A percentile compares a stretch with the other conserved stretches of the same genome.
These are phyloP conservation scores for Chalciporus piperatus DNA, from an alignment of 768 basidiomycete genomes.

Conservation along the genomic window DNA sequence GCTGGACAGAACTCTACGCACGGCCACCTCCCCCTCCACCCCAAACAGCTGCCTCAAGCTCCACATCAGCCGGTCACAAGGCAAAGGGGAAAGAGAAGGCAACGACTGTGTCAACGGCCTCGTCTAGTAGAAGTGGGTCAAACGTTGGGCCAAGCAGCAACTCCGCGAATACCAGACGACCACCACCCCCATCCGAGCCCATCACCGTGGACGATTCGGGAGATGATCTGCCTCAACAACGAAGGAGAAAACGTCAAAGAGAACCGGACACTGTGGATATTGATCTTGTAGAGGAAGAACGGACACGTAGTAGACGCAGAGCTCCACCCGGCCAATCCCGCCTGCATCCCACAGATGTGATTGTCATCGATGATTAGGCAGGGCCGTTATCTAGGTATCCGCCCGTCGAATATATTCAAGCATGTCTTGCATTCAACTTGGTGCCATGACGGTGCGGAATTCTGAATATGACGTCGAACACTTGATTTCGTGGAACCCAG, in stretches of 20 bases:
- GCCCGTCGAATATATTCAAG: not conserved
- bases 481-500: not conserved
- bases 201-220: conserved; percentile 34
- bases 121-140: conserved; percentile 5
- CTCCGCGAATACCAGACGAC: conserved; percentile 13
- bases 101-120: conserved; percentile 2
- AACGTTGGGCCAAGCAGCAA: conserved; percentile 10
- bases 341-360: conserved; percentile 38
- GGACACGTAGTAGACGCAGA: conserved; percentile 19
- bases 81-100: conserved; percentile 38
- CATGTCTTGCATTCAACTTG: not conserved
- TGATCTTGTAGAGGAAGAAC: conserved; percentile 30
- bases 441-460: not conserved
- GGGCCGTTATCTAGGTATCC: not conserved
- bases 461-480: not conserved
- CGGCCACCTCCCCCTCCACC: conserved; percentile 36
- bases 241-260: conserved; percentile 37
- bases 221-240: conserved; percentile 20
- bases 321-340: conserved; percentile 8
- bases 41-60: conserved; percentile 8
- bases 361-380: conserved; percentile 42
- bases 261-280: conserved; percentile 27
- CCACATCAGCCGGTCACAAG: conserved; percentile 15
- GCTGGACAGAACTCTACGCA: conserved; percentile 76
- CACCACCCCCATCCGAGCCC: conserved; percentile 10